Evolutionary conservation across 495 filamentous ascomycete species (phyloP).

Genomic region (Hypoxylon lienhwacheense): DNA sequence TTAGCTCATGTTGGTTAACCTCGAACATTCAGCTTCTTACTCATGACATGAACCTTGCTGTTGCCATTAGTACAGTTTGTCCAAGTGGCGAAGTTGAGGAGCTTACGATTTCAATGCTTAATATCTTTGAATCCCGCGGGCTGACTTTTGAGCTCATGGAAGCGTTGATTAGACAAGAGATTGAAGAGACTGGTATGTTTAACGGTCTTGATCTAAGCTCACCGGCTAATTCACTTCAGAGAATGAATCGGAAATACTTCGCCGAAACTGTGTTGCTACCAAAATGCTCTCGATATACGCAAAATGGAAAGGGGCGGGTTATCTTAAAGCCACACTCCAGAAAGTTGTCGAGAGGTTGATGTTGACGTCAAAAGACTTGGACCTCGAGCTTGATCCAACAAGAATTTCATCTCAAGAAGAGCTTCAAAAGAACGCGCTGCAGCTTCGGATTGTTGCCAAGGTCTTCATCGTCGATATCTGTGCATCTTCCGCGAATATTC

Average conservation of each 20-base stretch:
- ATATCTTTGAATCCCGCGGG: constrained; percentile 67
- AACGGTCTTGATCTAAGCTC: neutral
- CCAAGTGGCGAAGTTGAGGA: constrained; percentile 67
- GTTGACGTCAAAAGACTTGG: constrained; percentile 60
- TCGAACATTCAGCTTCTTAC: constrained; percentile 53
- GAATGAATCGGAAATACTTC: constrained; percentile 63
- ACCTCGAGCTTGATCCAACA: constrained; percentile 65
- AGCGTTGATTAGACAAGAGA: constrained; percentile 65
- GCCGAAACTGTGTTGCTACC: constrained; percentile 66
- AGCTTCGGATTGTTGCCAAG: constrained; percentile 62
- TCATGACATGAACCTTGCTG: constrained; percentile 59
- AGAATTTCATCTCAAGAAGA: constrained; percentile 59
- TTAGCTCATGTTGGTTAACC: constrained; percentile 2
- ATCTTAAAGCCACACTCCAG: constrained; percentile 64
- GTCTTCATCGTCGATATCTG: constrained; percentile 70
- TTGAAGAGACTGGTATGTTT: constrained; percentile 59
- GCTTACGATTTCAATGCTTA: constrained; percentile 63
- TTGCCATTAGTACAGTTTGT: constrained; percentile 63
- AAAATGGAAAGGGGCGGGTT: constrained; percentile 65
- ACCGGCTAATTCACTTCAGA: constrained; percentile 42
- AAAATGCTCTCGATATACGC: constrained; percentile 70
- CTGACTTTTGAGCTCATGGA: constrained; percentile 61
- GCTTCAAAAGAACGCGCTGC: constrained; percentile 60
- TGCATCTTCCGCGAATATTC: constrained; percentile 59
- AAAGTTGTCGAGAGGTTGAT: constrained; percentile 63